Base-by-base conservation (phyloP, 139 green algal species). In the Desmodesmus armatus region DNA sequence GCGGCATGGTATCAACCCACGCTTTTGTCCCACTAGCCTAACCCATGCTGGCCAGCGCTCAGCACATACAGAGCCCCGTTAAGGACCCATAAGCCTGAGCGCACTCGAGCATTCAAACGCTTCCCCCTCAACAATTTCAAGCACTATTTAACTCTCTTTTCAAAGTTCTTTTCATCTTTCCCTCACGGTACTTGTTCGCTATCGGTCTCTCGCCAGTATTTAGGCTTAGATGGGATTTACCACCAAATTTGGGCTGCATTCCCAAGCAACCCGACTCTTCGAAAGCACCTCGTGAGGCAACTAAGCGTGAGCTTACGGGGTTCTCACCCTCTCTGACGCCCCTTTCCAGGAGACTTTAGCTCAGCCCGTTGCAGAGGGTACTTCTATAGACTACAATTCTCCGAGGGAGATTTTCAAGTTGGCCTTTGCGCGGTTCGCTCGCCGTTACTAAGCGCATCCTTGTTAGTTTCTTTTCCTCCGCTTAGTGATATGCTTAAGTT, bases 111-210 rank as follows among this genome's bases (percentile, higher is more conserved):
- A 90, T 92, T 90, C 89, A 95, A 94, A 93, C 90, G 89, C 92
- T 98, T 98, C 95, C 95, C 93, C 91, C 92, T 96, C 93, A 96
- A 96, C 95, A 96, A 96, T 98, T 97, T 98, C 93, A 96, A 94
- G 93, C 89, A 96, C 94, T 98, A 96, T 96, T 96, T 96, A 93
- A 97, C 95, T 98, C 94, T 98, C 95, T 98, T 96, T 98, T 96
- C 93, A 97, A 97, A 96, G 94, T 96, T 93, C 94, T 98, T 98
- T 98, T 97, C 95, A 97, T 96, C 95, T 98, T 98, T 97, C 93
- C 94, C 94, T 98, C 95, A 91, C 95, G 94, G 94, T 98, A 98
- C 95, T 98, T 98, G 94, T 98, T 97, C 94, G 92, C 93, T 98
- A 96, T 97, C 93, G 95, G 55, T 65, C 55, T 65, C 55, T 65